These are phyloP conservation scores for Apiotrichum veenhuisii DNA, from an alignment of 1,284 basidiomycete genomes.

Conservation along the genomic window DNA sequence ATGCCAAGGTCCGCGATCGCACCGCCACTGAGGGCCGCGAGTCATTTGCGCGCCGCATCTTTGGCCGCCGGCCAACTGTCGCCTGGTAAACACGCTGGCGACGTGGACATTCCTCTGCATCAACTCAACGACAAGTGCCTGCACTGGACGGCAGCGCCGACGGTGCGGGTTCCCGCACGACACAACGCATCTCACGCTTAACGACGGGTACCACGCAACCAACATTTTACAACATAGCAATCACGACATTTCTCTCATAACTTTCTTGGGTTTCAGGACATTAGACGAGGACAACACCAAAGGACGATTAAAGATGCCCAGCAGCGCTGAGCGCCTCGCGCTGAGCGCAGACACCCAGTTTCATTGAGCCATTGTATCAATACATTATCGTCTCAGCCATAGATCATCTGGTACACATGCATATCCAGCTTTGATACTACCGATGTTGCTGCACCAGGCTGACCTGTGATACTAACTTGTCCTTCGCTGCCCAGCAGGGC, in stretches of 20 bases:
- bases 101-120: background rate
- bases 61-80: slow-evolving; percentile 8
- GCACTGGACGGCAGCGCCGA: background rate
- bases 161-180: background rate
- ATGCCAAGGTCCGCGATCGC: background rate
- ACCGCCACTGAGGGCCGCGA: slow-evolving; percentile 10
- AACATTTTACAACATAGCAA: background rate
- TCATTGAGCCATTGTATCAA: background rate
- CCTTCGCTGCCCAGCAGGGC: too few relatives aligned
- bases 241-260: background rate
- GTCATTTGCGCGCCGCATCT: slow-evolving; percentile 14
- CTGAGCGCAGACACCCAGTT: background rate
- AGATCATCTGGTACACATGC: background rate
- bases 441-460: too few relatives aligned
- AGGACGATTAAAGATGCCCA: background rate
- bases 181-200: background rate
- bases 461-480: too few relatives aligned
- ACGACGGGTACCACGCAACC: background rate
- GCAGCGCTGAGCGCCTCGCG: background rate
- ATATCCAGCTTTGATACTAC: too few relatives aligned
- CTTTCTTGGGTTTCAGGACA: background rate
- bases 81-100: background rate
- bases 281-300: background rate
- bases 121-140: too few relatives aligned
- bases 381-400: background rate